phyloP scores from a whole-genome alignment of 805 yeast genomes.

The Saccharomycopsis capsularis region DNA sequence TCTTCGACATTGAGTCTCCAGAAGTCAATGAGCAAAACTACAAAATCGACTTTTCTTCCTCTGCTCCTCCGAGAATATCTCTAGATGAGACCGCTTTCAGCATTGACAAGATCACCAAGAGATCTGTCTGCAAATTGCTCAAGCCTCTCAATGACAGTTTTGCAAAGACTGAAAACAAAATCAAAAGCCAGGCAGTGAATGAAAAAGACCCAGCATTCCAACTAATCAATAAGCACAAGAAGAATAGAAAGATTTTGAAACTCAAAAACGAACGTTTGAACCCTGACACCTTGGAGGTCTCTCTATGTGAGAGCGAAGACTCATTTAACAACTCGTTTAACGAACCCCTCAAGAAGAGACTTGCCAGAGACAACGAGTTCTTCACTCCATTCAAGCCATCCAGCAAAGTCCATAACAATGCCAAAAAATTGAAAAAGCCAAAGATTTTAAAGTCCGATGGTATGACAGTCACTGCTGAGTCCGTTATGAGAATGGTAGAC shows the following conservation, averaged over 20 bases:
- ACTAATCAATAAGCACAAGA: conserved; percentile 10
- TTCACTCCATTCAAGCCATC: conserved; percentile 11
- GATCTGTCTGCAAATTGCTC: conserved; percentile 12
- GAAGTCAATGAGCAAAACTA: conserved; percentile 16
- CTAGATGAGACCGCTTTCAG: conserved; percentile 2
- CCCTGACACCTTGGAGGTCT: conserved; percentile 15
- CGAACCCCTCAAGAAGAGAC: conserved; percentile 10
- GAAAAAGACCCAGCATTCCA: conserved; percentile 14
- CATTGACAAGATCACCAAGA: conserved; percentile 9
- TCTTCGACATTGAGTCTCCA: conserved; percentile 13
- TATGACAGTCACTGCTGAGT: conserved; percentile 22
- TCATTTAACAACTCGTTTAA: conserved; percentile 14
- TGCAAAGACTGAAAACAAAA: background rate
- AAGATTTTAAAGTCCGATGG: conserved; percentile 22
- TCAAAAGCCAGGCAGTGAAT: background rate
- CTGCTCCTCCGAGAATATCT: background rate
- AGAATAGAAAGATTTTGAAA: conserved; percentile 7
- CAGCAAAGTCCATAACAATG: background rate
- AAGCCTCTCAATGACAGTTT: conserved; percentile 15
- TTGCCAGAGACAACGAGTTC: conserved; percentile 9
- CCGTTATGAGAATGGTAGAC: conserved; percentile 22
- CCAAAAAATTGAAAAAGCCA: conserved; percentile 21
- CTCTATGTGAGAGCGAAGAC: background rate
- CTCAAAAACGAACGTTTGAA: conserved; percentile 12
- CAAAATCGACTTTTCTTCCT: background rate